Evolutionary conservation across 2,329 filamentous ascomycete genomes (phyloP), one percentile per base, ranked within the genome.

Genomic region (Cladosporium sp.): DNA sequence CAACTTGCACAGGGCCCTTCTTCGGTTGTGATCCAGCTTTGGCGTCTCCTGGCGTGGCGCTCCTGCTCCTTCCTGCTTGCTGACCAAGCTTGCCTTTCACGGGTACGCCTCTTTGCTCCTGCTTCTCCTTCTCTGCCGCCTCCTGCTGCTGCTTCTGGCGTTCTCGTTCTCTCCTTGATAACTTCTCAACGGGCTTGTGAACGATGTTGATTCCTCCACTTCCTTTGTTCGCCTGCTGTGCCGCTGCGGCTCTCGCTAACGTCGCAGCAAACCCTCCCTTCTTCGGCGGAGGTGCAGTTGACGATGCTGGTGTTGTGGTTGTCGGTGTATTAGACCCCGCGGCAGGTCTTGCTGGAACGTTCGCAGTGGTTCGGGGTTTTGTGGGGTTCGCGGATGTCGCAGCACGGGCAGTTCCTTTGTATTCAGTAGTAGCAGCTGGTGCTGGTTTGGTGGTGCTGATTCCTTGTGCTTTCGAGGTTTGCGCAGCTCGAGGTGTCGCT

Each of bases 231-330:
- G 75, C 75, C 61, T 76, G 78, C 66, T 89, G 83, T 12, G 83
- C 86, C 60, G 83, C 83, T 66, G 88, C 85, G 32, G 84, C 89
- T 63, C 87, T 81, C 56, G 86, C 86, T 74, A 92, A 80, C 59
- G 91, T 87, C 66, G 91, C 88, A 36, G 85, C 83, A 70, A 85
- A 92, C 1, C 87, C 86, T 67, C 88, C 89, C 72, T 90, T 90
- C 1, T 84, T 85, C 1, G 81, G 74, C 2, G 75, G 70, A 37
- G 71, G 56, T 13, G 66, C 10, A 68, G 60, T 58, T 56, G 59
- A 47, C 39, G 61, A 36, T 25, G 47, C 20, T 13, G 57, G 32
- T 36, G 62, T 58, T 13, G 60, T 57, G 9, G 65, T 53, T 10
- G 64, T 50, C 37, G 60, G 65, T 47, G 65, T 56, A 17, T 67